A percentile compares a stretch with the other conserved stretches of the same genome.
phyloP scores from a whole-genome alignment of 257 asterid species.

The Petunia axillaris region DNA sequence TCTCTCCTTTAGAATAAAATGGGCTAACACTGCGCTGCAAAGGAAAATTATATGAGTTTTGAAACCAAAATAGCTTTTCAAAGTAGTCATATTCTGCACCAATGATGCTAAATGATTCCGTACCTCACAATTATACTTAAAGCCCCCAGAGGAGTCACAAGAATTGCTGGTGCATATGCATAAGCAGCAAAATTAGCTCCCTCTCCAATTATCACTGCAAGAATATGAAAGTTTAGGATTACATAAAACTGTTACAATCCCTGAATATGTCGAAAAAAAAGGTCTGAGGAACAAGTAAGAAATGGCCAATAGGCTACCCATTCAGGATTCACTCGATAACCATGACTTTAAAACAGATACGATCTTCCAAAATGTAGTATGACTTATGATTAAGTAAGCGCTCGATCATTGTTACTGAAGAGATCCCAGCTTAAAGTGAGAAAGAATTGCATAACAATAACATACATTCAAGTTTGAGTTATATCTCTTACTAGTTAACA shows the following conservation, averaged over 20 bases:
- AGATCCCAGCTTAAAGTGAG: not conserved
- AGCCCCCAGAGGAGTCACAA: constrained; percentile 78
- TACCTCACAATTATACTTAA: constrained; percentile 26
- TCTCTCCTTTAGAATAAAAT: constrained; percentile 47
- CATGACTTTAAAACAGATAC: not conserved
- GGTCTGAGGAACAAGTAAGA: not conserved
- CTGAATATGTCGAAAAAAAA: not conserved
- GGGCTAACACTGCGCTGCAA: constrained; percentile 62
- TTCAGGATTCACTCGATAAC: not conserved
- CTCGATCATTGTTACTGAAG: not conserved
- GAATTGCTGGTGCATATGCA: constrained; percentile 78
- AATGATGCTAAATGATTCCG: not conserved
- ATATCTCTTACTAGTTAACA: constrained; percentile 69
- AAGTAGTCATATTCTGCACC: not conserved
- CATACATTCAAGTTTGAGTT: constrained; percentile 23
- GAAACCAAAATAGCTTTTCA: not conserved
- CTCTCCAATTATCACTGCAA: constrained; percentile 66
- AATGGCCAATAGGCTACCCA: not conserved
- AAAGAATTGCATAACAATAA: not conserved
- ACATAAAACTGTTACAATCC: constrained; percentile 4
- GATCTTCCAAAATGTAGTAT: not conserved
- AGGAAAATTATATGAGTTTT: constrained; percentile 20
- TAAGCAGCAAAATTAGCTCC: constrained; percentile 69
- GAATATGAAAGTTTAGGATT: constrained; percentile 10
- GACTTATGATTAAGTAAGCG: not conserved